A percentile compares a stretch with the other conserved stretches of the same genome.
phyloP scores from a whole-genome alignment of 2,329 filamentous ascomycete genomes.

The Cadophora sp. region DNA sequence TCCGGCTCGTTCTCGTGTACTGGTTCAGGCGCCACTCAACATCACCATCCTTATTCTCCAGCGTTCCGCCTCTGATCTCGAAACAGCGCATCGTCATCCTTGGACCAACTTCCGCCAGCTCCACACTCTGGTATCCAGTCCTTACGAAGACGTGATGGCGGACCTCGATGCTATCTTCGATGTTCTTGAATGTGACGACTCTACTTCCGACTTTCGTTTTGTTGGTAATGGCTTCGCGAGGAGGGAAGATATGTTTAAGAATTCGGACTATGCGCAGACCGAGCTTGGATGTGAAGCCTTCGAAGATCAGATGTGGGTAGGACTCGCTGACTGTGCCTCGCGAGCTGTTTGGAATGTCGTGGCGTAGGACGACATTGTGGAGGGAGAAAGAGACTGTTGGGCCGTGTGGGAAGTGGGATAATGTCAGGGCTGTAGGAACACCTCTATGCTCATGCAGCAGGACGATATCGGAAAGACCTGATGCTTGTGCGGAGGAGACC shows the following conservation, averaged over 20 bases:
- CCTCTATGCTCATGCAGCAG: constrained; percentile 92
- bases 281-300: constrained; percentile 84
- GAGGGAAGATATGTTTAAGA: constrained; percentile 92
- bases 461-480: constrained; percentile 83
- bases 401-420: constrained; percentile 88
- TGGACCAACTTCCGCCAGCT: constrained; percentile 88
- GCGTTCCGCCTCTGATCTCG: constrained; percentile 87
- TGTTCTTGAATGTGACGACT: constrained; percentile 93
- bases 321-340: constrained; percentile 89
- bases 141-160: constrained; percentile 93
- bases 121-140: constrained; percentile 88
- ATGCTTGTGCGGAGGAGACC: constrained; percentile 79
- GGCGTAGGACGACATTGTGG: constrained; percentile 90
- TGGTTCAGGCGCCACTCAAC: constrained; percentile 96
- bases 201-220: constrained; percentile 82
- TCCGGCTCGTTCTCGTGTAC: constrained; percentile 90
- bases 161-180: constrained; percentile 92
- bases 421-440: constrained; percentile 86
- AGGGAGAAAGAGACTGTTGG: constrained; percentile 87
- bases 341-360: constrained; percentile 88
- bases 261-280: constrained; percentile 87
- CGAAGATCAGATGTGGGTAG: constrained; percentile 95
- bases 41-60: constrained; percentile 95
- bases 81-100: constrained; percentile 98
- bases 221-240: constrained; percentile 75